Percentiles rank a stretch among this genome's conserved stretches.
Conservation (phyloP, 345 rosid genomes). For the Arabidopsis thaliana region TAIR10.1 NC_003076.8:20865501-20866000, state of each 20-base stretch:
- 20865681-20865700: conserved; percentile 87
- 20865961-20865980: conserved; percentile 91
- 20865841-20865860: conserved; percentile 15
- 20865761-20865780: conserved; percentile 93
- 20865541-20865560: background rate
- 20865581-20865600: conserved; percentile 11
- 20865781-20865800: conserved; percentile 90
- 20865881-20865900: background rate
- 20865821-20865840: conserved; percentile 10
- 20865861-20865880: background rate
- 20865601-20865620: conserved; percentile 3
- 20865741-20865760: conserved; percentile 94
- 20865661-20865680: conserved; percentile 87
- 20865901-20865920: conserved; percentile 8
- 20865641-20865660: conserved; percentile 66
- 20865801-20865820: conserved; percentile 50
- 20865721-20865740: conserved; percentile 98
- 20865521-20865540: conserved; percentile 5
- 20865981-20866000: conserved; percentile 95
- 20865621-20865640: background rate
- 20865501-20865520: conserved; percentile 16
- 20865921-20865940: conserved; percentile 44
- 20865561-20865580: conserved; percentile 21
- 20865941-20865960: conserved; percentile 88
- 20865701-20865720: conserved; percentile 89